Percentiles rank a stretch among this genome's conserved stretches.
phyloP scores from a whole-genome alignment of 768 basidiomycete genomes.

The Tylopilus sp. region DNA sequence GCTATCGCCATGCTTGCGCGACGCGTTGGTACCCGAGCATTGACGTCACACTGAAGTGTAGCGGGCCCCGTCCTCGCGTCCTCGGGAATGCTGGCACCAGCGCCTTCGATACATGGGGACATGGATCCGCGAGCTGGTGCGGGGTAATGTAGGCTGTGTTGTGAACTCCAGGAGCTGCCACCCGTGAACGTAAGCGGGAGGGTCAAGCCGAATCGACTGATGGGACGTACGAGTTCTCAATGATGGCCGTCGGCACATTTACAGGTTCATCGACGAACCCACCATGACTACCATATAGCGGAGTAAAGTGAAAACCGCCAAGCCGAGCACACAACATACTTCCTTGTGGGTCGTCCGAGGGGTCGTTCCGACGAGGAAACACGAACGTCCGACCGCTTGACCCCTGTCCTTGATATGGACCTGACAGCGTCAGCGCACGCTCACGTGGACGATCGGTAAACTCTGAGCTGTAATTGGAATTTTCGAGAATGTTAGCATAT shows the following conservation, averaged over 20 bases:
- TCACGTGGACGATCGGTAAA: conserved; percentile 25
- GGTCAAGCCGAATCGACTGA: conserved; percentile 6
- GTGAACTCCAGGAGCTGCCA: conserved; percentile 26
- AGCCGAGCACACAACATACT: conserved; percentile 22
- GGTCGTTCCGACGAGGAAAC: conserved; percentile 12
- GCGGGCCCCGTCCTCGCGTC: conserved; percentile 21
- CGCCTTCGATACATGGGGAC: conserved; percentile 11
- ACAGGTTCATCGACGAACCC: conserved; percentile 17
- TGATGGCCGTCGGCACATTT: conserved; percentile 27
- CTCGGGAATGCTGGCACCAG: conserved; percentile 18
- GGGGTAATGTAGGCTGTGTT: conserved; percentile 26
- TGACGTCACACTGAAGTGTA: conserved; percentile 23
- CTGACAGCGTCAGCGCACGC: conserved; percentile 11
- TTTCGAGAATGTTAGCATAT: conserved; percentile 11
- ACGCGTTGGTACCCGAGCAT: conserved; percentile 10
- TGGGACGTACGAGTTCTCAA: conserved; percentile 24
- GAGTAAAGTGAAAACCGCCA: conserved; percentile 25
- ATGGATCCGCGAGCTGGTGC: conserved; percentile 21
- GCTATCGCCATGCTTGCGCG: conserved; percentile 12
- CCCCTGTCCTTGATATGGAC: conserved; percentile 22
- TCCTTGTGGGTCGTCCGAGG: conserved; percentile 25
- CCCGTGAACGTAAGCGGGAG: conserved; percentile 21
- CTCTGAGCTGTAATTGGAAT: conserved; percentile 19
- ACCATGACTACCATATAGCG: conserved; percentile 13
- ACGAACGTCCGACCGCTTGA: conserved; percentile 3